These are phyloP conservation scores for Cyclanthera cordifolia DNA, from an alignment of 306 rosid genomes.

Conservation along the genomic window DNA sequence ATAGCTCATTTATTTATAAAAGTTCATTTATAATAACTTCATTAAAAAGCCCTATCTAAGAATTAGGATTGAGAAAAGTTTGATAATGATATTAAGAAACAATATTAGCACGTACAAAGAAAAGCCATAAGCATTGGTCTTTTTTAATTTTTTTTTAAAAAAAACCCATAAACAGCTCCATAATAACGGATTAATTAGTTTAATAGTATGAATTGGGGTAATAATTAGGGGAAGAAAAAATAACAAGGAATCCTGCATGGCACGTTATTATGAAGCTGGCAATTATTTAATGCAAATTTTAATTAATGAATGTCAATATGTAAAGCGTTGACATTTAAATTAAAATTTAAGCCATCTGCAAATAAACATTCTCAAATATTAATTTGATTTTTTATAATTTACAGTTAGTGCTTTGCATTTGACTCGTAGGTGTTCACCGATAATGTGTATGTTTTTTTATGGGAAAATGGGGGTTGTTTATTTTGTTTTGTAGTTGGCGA, in stretches of 20 bases:
- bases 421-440: neutral
- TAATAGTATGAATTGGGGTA: neutral
- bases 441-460: neutral
- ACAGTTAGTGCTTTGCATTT: neutral
- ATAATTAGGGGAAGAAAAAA: neutral
- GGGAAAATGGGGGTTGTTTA: too few species aligned
- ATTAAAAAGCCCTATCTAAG: too few species aligned
- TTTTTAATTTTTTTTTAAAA: too few species aligned
- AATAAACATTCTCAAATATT: neutral
- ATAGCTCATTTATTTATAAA: too few species aligned
- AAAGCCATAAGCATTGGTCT: neutral
- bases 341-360: neutral
- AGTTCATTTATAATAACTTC: too few species aligned
- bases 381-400: neutral
- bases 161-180: too few species aligned
- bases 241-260: neutral
- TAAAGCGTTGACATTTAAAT: slow-evolving; percentile 1
- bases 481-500: too few species aligned
- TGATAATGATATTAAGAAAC: neutral
- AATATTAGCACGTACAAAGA: neutral
- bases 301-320: neutral
- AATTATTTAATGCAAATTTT: neutral
- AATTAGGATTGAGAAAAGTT: neutral
- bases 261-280: neutral
- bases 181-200: too few species aligned